Base-by-base conservation (phyloP, 2,329 filamentous ascomycete genomes). In the Phyllosticta citriasiana region DNA sequence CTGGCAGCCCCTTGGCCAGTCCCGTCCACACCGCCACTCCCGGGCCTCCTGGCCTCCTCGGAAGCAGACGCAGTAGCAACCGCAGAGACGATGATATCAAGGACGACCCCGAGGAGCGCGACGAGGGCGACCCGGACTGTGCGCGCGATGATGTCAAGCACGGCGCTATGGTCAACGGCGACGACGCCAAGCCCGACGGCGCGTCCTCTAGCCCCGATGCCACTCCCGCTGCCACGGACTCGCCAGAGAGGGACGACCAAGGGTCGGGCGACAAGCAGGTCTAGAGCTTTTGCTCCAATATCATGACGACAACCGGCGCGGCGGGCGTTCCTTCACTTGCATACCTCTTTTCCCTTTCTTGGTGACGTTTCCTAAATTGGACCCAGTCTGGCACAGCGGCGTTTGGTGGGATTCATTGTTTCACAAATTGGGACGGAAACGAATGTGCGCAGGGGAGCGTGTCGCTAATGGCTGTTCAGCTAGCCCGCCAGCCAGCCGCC, bases 1-100 rank as follows among this genome's bases (percentile, higher is more conserved):
- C 75, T 16, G 74, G 80, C 30, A 88, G 84, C 66, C 85, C 87
- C 14, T 73, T 91, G 47, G 82, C 82, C 2, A 88, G 83, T 64
- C 75, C 77, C 0, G 56, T 58, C 51, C 50, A 62, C 30, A 47
- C 40, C 40, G 40, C 40, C 40, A 47, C 16, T 47, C 30, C 56
- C 55, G 47, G 27, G 10, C 51, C 47, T 10, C 60, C 60, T 14
- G 60, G 60, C 24, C 52, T 57, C 51, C 56, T 57, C 35, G 59
- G 54, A 26, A 62, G 60, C 55, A 52, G 60, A 52, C 55, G 60
- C 10, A 62, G 60, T 16, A 62, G 60, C 55, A 56, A 62, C 50
- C 30, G 60, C n/a, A 40, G n/a, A 35, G 60, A 62, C 9, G 52
- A 62, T 47, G 60, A 57, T n/a, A 27, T 25, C 55, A 57, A 57